Evolutionary conservation across 129 eudicot genomes (phyloP).

Genomic region (Flaveria brownii): DNA sequence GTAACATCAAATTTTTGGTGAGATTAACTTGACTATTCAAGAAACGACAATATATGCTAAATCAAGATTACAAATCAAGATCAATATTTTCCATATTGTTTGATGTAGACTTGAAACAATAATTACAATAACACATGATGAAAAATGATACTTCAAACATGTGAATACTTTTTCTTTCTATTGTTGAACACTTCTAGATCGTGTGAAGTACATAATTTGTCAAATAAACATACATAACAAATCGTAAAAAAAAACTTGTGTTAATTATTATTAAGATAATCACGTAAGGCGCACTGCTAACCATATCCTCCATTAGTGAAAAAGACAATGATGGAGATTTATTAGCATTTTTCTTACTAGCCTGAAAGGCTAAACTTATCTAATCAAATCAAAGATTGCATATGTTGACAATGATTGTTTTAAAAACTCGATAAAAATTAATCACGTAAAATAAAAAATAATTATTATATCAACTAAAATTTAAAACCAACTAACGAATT

Average conservation of each 20-base stretch:
- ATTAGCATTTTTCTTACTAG: neutral
- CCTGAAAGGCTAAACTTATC: neutral
- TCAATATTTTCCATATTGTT: slow-evolving; percentile 28
- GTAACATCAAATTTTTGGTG: slow-evolving; percentile 33
- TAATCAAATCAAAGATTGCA: neutral
- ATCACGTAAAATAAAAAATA: neutral
- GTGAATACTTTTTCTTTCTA: slow-evolving; percentile 2
- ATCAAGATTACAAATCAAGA: slow-evolving; percentile 21
- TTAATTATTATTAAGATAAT: neutral
- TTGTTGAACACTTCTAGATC: neutral
- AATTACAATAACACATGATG: slow-evolving; percentile 21
- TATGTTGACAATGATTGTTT: neutral
- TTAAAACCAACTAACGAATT: neutral
- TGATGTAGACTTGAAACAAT: slow-evolving; percentile 36
- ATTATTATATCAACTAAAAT: neutral
- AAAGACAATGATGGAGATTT: neutral
- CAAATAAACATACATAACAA: neutral
- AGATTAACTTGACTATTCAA: slow-evolving; percentile 20
- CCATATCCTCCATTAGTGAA: neutral
- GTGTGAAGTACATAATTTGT: slow-evolving; percentile 8
- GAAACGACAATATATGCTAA: slow-evolving; percentile 29
- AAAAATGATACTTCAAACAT: slow-evolving; percentile 12
- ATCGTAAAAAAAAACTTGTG: neutral
- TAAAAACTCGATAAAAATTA: neutral
- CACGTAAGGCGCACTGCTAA: neutral